Base-by-base conservation (phyloP, 192 early-diverging fungal genomes). In the Rhizophlyctis rosea region DNA sequence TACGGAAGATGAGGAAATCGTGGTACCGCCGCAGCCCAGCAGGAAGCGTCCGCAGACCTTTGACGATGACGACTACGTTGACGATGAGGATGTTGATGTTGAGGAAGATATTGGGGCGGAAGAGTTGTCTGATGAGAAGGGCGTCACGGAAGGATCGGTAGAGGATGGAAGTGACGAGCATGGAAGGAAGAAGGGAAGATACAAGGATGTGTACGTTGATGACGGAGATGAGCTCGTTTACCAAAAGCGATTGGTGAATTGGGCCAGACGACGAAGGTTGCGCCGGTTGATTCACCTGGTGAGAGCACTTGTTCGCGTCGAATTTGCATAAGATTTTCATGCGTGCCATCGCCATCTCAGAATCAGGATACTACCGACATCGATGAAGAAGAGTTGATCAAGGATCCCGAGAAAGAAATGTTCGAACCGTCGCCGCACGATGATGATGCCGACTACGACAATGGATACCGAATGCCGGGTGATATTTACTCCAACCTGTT, bases 401-500 rank as follows among this genome's bases (percentile, higher is more conserved):
- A 70, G 13, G 68, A 78, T 57, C 68, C 76, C 13, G 62, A 73
- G 2, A 21, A 72, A 16, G 86, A 89, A 59, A 79, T 88, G 52
- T 67, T 59, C 34, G 31, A 65, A 29, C 74, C 81, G 7, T 75
- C 81, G 39, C 80, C 82, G 14, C 61, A 16, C 16, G 71, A 72
- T 57, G 77, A 76, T 13, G 87, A 89, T 54, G 74, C 57, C 47
- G 70, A 73, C 21, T 71, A 83, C 44, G 76, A 85, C 3, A 75
- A 71, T 2, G 75, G 73, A 24, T 76, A 68, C 34, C 65, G 68
- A 4, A 82, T 96, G 44, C 93, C 96, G 29, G 90, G 88, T 9
- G 92, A 94, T 29, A 79, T 98, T 39, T 88, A 86, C 69, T 65
- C 68, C 16, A 78, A 81, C 23, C 74, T 98, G 2, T 91, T 98